Evolutionary conservation across 2,329 filamentous ascomycete genomes (phyloP).

Genomic region (Fusarium paranaense): DNA sequence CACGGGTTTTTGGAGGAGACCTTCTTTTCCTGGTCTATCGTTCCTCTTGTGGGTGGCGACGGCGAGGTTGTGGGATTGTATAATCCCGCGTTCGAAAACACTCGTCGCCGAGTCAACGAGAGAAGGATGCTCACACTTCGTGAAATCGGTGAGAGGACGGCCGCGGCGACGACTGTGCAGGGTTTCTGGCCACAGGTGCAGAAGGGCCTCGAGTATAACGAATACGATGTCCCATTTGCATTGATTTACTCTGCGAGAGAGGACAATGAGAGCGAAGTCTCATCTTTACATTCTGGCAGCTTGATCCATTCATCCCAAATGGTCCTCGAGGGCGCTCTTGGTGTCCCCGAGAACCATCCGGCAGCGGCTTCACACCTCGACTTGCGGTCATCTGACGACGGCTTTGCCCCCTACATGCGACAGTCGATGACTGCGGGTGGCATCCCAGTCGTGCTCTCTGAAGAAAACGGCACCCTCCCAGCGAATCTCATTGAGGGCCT

Average conservation of each 20-base stretch:
- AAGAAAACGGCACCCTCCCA: conserved; percentile 75
- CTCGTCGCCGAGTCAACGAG: conserved; percentile 80
- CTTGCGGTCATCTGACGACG: conserved; percentile 74
- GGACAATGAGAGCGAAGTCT: conserved; percentile 76
- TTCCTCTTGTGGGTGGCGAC: conserved; percentile 80
- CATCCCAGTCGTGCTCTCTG: conserved; percentile 74
- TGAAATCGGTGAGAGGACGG: conserved; percentile 81
- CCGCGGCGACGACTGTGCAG: conserved; percentile 77
- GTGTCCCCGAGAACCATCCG: conserved; percentile 73
- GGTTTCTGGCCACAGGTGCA: conserved; percentile 80
- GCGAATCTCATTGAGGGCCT: conserved; percentile 73
- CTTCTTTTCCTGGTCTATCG: conserved; percentile 86
- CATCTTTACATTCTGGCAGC: conserved; percentile 77
- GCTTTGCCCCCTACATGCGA: conserved; percentile 81
- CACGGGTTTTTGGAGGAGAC: conserved; percentile 80
- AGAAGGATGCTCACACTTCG: conserved; percentile 82
- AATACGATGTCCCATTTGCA: conserved; percentile 80
- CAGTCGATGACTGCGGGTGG: conserved; percentile 77
- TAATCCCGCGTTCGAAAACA: conserved; percentile 86
- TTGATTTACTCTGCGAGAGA: conserved; percentile 82
- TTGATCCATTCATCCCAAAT: conserved; percentile 71
- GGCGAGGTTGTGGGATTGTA: conserved; percentile 81
- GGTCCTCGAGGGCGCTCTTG: conserved; percentile 77
- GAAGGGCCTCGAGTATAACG: conserved; percentile 77
- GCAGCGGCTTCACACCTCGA: conserved; percentile 73